Conservation (phyloP, 2,329 filamentous ascomycete genomes). For the Colletotrichum nymphaeae region DNA sequence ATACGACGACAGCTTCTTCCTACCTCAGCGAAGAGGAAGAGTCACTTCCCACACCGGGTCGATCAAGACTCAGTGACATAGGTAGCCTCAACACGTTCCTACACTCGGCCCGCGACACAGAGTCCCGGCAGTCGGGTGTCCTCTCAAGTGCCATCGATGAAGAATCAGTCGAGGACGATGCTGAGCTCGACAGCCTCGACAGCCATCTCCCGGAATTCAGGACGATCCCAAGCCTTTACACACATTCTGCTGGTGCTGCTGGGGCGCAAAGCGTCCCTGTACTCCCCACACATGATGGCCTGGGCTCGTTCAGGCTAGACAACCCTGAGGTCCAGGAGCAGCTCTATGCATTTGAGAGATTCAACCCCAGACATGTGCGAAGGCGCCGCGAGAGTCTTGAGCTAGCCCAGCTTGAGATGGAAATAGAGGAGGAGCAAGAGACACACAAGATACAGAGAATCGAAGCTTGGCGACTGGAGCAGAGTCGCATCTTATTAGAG, state of each 20-base stretch:
- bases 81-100: constrained; percentile 80
- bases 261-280: constrained; percentile 73
- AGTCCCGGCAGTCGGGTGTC: constrained; percentile 52
- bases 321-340: constrained; percentile 79
- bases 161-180: constrained; percentile 69
- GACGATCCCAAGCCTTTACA: constrained; percentile 62
- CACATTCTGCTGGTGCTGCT: constrained; percentile 52
- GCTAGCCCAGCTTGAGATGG: constrained; percentile 60
- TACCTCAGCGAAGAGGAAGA: constrained; percentile 76
- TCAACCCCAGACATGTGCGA: constrained; percentile 77
- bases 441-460: constrained; percentile 85
- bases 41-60: constrained; percentile 73
- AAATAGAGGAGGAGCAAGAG: constrained; percentile 69
- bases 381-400: constrained; percentile 65
- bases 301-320: constrained; percentile 84
- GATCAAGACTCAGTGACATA: constrained; percentile 82
- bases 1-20: constrained; percentile 70
- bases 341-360: constrained; percentile 88
- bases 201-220: constrained; percentile 92
- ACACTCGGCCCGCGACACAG: constrained; percentile 65
- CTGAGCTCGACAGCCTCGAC: constrained; percentile 91
- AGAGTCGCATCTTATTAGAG: constrained; percentile 85
- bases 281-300: constrained; percentile 90
- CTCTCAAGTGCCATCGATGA: constrained; percentile 50
- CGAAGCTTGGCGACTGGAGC: constrained; percentile 91